Evolutionary conservation across 2,329 filamentous ascomycete species (phyloP).

Genomic region (Metarhizium robertsii): DNA sequence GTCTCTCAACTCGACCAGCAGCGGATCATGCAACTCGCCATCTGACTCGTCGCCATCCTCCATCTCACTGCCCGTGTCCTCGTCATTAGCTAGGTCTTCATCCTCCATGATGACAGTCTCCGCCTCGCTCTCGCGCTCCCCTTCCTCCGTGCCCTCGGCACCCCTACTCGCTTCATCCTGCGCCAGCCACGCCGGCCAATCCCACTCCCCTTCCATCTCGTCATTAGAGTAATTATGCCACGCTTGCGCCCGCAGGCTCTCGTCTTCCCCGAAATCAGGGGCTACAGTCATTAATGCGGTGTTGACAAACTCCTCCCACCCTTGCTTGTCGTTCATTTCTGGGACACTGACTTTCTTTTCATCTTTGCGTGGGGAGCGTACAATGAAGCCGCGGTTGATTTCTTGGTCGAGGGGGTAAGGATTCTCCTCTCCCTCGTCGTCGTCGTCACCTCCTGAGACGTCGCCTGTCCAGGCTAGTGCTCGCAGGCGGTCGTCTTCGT

Average conservation of each 20-base stretch:
- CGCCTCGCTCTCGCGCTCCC: conserved; percentile 8
- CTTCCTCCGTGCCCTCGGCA: neutral
- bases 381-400: conserved; percentile 22
- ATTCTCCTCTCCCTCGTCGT: neutral
- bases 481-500: conserved; percentile 25
- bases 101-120: conserved; percentile 2
- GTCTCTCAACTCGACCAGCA: neutral
- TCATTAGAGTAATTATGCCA: conserved; percentile 11
- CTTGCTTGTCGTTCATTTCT: conserved; percentile 9
- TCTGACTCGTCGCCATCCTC: conserved; percentile 4
- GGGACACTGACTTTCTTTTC: conserved; percentile 5
- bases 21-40: neutral
- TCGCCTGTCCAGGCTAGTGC: conserved; percentile 23
- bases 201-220: conserved; percentile 10
- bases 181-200: conserved; percentile 14
- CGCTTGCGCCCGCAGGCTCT: conserved; percentile 14
- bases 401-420: conserved; percentile 21
- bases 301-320: conserved; percentile 19
- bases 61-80: conserved; percentile 1
- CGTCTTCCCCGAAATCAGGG: conserved; percentile 14
- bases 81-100: conserved; percentile 7
- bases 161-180: conserved; percentile 6
- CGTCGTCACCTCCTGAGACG: conserved; percentile 10
- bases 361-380: conserved; percentile 10
- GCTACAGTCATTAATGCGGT: conserved; percentile 14